A percentile compares a stretch with the other conserved stretches of the same genome.
phyloP scores from a whole-genome alignment of 331 rosid genomes.

The Dryas integrifolia region DNA sequence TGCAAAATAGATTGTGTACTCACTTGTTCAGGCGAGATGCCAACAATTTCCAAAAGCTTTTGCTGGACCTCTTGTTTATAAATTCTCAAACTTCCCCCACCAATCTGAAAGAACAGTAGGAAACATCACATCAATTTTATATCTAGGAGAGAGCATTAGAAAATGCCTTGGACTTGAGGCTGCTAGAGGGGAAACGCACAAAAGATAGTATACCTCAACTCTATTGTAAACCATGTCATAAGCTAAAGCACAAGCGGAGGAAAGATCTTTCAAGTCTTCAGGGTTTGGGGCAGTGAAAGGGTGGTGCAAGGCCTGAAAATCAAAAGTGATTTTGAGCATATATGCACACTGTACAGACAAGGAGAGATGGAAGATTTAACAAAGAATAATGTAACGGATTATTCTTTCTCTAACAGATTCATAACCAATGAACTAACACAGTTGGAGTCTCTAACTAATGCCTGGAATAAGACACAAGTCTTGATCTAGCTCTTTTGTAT shows the following conservation, averaged over 20 bases:
- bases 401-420: no score
- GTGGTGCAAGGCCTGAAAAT: slow-evolving; percentile 81
- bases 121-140: slow-evolving; percentile 12
- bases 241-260: slow-evolving; percentile 93
- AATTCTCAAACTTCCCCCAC: slow-evolving; percentile 97
- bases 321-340: slow-evolving; percentile 1
- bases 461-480: no score
- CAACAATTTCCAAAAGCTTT: slow-evolving; percentile 84
- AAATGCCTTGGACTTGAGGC: slow-evolving; percentile 19
- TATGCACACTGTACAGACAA: neutral
- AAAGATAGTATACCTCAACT: slow-evolving; percentile 65
- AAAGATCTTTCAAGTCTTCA: slow-evolving; percentile 75
- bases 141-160: neutral
- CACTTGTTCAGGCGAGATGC: slow-evolving; percentile 88
- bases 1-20: slow-evolving; percentile 18
- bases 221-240: slow-evolving; percentile 98
- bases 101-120: slow-evolving; percentile 53
- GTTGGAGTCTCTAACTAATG: no score
- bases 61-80: slow-evolving; percentile 80
- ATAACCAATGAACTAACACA: no score
- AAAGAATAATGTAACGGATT: neutral
- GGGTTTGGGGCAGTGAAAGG: slow-evolving; percentile 99
- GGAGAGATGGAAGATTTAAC: neutral
- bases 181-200: neutral
- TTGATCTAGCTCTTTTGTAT: no score